Conservation (phyloP, 2,329 filamentous ascomycete species). For the Diaporthe vexans region DNA sequence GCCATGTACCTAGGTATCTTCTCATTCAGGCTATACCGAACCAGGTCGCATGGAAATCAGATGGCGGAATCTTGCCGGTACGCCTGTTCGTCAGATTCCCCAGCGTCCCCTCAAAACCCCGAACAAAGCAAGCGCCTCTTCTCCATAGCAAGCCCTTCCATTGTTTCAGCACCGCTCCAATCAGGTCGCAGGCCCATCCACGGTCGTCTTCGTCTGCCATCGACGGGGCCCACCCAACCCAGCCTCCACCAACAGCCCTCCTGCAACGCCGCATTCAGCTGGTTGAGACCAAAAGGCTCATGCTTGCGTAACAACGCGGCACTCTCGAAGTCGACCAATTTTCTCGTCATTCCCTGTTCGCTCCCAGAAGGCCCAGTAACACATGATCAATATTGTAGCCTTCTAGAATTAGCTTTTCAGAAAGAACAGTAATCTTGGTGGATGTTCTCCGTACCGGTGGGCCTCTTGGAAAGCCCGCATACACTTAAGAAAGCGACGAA, state of each 20-base stretch:
- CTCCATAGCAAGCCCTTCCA: background rate
- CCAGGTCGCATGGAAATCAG: background rate
- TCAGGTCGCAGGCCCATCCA: background rate
- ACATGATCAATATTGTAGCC: too few species aligned
- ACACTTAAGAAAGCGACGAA: too few species aligned
- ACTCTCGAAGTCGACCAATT: background rate
- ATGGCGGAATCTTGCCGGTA: background rate
- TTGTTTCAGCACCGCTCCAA: background rate
- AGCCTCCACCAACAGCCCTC: background rate
- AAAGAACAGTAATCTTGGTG: background rate
- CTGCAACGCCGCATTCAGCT: background rate
- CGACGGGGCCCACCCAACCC: background rate
- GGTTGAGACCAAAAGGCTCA: too few species aligned
- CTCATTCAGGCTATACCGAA: background rate
- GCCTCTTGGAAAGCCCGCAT: too few species aligned
- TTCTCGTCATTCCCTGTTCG: too few species aligned
- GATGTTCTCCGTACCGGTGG: background rate
- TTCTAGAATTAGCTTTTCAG: background rate
- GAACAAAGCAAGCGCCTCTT: background rate
- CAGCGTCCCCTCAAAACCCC: too few species aligned
- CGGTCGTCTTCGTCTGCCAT: background rate
- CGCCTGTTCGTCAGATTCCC: background rate
- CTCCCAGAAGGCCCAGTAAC: too few species aligned
- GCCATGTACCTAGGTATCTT: too few species aligned
- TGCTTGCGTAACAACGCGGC: background rate